Evolutionary conservation across 1,284 basidiomycete species (phyloP).

Genomic region (Agaricales sp.): DNA sequence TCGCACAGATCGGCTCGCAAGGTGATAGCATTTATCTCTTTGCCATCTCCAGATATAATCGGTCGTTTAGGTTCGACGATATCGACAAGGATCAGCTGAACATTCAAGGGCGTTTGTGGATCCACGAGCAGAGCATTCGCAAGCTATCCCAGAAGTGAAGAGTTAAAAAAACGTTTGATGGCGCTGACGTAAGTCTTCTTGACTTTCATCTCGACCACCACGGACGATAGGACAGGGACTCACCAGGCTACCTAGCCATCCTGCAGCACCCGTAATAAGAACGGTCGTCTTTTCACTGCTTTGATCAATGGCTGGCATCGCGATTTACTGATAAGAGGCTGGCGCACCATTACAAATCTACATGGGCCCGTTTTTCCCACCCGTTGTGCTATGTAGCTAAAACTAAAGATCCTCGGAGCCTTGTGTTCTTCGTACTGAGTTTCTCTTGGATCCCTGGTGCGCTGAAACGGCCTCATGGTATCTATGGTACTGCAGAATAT

Average conservation of each 20-base stretch:
- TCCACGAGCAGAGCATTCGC: slow-evolving; percentile 24
- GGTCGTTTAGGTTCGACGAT: slow-evolving; percentile 37
- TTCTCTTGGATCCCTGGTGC: not conserved
- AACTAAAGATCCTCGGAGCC: no score
- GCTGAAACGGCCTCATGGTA: no score
- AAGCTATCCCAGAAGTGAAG: slow-evolving; percentile 22
- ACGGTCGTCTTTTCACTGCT: no score
- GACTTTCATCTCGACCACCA: not conserved
- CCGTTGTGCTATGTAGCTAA: no score
- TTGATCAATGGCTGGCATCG: no score
- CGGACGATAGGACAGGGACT: slow-evolving; percentile 9
- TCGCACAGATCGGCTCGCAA: slow-evolving; percentile 19
- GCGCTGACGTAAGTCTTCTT: not conserved
- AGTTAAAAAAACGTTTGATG: not conserved
- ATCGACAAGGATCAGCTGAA: slow-evolving; percentile 46
- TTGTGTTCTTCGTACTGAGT: no score
- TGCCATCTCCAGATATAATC: slow-evolving; percentile 23
- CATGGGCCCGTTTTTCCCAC: no score
- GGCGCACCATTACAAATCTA: no score
- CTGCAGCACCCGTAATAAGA: slow-evolving; percentile 49
- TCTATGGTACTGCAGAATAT: no score
- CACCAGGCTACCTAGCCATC: slow-evolving; percentile 34
- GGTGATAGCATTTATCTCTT: slow-evolving; percentile 41
- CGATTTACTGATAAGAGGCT: no score
- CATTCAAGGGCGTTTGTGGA: slow-evolving; percentile 24